phyloP scores from a whole-genome alignment of 148 eudicot species.

The Rhododendron vialii region DNA sequence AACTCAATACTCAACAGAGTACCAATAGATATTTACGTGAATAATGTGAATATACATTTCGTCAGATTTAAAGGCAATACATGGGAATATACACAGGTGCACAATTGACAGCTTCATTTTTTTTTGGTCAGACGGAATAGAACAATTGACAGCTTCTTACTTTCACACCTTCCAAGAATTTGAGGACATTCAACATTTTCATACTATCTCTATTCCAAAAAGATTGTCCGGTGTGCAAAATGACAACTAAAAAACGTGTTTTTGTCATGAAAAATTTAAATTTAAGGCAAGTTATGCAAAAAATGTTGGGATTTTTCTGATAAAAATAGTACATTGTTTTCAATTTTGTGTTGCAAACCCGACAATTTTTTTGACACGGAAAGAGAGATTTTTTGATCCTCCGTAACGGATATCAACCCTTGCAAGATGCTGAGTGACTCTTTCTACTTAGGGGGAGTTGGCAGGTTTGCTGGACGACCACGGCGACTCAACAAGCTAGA shows the following conservation, averaged over 20 bases:
- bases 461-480: constrained; percentile 23
- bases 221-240: no score
- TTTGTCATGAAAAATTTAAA: neutral
- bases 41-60: neutral
- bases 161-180: neutral
- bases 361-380: no score
- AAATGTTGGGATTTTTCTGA: no score
- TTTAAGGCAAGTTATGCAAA: neutral
- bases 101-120: neutral
- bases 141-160: neutral
- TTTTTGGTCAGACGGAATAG: no score
- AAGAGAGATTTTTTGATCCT: constrained; percentile 13
- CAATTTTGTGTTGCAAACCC: neutral
- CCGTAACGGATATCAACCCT: constrained; percentile 39
- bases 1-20: no score
- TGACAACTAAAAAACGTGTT: no score
- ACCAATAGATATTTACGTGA: neutral
- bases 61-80: neutral
- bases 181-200: neutral
- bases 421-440: constrained; percentile 27
- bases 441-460: constrained; percentile 22
- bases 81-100: neutral
- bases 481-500: constrained; percentile 16
- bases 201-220: no score
- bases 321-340: no score